Evolutionary conservation across 352 stramenopile species (phyloP).

Genomic region (Globisporangium paroecandrum): DNA sequence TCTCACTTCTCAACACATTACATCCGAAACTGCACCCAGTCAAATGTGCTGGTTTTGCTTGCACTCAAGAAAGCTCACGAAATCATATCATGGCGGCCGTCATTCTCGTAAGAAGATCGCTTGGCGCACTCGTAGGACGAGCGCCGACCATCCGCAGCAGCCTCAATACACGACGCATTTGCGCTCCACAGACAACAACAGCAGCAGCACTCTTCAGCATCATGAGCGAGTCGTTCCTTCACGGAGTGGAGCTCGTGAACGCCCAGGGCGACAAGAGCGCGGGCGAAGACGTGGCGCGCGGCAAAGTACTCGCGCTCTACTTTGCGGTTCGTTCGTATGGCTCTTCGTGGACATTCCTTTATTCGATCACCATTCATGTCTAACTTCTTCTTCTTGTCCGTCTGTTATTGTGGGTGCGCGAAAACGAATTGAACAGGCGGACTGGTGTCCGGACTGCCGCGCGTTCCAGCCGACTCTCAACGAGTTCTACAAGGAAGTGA

Average conservation of each 20-base stretch:
- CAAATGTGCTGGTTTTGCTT: background rate
- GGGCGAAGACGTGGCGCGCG: conserved; percentile 41
- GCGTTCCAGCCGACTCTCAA: conserved; percentile 77
- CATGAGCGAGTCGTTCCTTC: conserved; percentile 46
- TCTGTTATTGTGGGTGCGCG: background rate
- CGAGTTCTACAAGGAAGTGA: conserved; percentile 55
- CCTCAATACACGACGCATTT: background rate
- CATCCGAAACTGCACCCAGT: background rate
- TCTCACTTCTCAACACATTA: background rate
- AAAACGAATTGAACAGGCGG: conserved; percentile 35
- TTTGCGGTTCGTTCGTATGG: conserved; percentile 45
- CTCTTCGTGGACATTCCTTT: too few species aligned
- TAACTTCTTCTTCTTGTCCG: background rate
- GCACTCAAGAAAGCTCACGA: background rate
- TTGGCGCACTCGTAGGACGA: background rate
- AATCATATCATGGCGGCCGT: background rate
- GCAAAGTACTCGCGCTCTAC: conserved; percentile 69
- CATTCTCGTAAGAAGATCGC: background rate
- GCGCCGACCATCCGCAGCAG: background rate
- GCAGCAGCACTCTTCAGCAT: conserved; percentile 1
- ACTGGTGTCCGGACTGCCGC: conserved; percentile 84
- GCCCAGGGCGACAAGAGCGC: conserved; percentile 40
- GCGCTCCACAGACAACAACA: background rate
- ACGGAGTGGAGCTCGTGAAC: conserved; percentile 55
- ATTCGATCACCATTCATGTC: background rate